Percentiles rank a stretch among this genome's conserved stretches.
Evolutionary conservation across 2,329 filamentous ascomycete genomes (phyloP).

Genomic region (Onygena corvina): DNA sequence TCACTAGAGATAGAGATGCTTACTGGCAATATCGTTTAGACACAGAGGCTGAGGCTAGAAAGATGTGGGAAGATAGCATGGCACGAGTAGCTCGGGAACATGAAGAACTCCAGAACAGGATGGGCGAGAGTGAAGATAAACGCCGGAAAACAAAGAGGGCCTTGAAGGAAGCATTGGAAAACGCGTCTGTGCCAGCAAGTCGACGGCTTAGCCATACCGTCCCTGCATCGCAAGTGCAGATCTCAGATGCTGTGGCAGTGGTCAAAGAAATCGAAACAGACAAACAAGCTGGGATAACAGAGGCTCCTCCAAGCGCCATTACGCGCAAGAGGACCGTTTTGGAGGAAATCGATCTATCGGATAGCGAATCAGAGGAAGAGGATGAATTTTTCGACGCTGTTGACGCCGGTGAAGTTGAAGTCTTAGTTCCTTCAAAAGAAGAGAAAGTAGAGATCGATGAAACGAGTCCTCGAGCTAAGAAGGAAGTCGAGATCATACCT

Average conservation of each 20-base stretch:
- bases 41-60: constrained; percentile 77
- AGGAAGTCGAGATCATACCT: constrained; percentile 53
- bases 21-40: constrained; percentile 96
- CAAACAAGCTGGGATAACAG: constrained; percentile 16
- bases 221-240: constrained; percentile 21
- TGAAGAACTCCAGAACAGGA: constrained; percentile 73
- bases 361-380: constrained; percentile 63
- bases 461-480: constrained; percentile 36
- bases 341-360: constrained; percentile 60
- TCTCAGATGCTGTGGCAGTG: constrained; percentile 27
- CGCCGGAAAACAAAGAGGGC: constrained; percentile 79
- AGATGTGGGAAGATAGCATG: constrained; percentile 99
- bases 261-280: constrained; percentile 30
- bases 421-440: constrained; percentile 40
- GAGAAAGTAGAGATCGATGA: constrained; percentile 37
- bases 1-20: constrained; percentile 83
- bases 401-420: constrained; percentile 63
- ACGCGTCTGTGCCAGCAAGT: constrained; percentile 31
- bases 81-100: constrained; percentile 90
- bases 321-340: constrained; percentile 51
- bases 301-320: constrained; percentile 22
- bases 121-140: constrained; percentile 84
- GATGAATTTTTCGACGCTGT: constrained; percentile 98
- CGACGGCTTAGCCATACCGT: constrained; percentile 24
- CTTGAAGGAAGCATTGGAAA: constrained; percentile 71